These are phyloP conservation scores for Boletus reticulatus DNA, from an alignment of 768 basidiomycete species.

Conservation along the genomic window DNA sequence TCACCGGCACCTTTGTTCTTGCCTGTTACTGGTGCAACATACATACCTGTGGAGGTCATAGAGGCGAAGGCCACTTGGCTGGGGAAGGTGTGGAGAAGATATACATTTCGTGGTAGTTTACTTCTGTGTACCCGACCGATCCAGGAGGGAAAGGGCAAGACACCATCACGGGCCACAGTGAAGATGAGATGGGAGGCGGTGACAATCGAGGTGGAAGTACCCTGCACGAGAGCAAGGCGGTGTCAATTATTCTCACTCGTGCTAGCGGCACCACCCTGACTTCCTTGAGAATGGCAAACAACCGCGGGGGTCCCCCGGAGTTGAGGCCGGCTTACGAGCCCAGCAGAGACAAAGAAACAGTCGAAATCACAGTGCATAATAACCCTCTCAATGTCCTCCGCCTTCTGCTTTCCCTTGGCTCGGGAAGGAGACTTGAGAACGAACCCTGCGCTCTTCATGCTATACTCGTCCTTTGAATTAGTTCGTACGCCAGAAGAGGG, in stretches of 20 bases:
- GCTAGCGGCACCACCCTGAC: conserved; percentile 66
- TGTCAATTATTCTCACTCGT: conserved; percentile 97
- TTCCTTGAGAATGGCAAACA: conserved; percentile 91
- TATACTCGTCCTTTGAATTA: conserved; percentile 31
- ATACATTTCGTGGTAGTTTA: too few species aligned
- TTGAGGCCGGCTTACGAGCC: conserved; percentile 74
- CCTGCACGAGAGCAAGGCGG: too few species aligned
- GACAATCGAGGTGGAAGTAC: too few species aligned
- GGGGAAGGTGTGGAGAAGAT: too few species aligned
- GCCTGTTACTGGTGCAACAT: too few species aligned
- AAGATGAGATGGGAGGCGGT: too few species aligned
- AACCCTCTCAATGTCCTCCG: conserved; percentile 50
- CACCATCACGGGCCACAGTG: too few species aligned
- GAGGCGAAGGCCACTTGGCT: too few species aligned
- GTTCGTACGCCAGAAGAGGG: background rate
- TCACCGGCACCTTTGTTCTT: too few species aligned
- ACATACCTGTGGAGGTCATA: too few species aligned
- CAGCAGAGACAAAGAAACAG: conserved; percentile 95
- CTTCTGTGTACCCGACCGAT: too few species aligned
- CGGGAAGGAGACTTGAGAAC: conserved; percentile 47
- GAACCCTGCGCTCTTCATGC: conserved; percentile 54
- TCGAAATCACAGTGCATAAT: conserved; percentile 97
- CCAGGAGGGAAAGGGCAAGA: too few species aligned
- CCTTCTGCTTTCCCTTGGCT: conserved; percentile 51
- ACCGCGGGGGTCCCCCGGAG: conserved; percentile 86